Conservation (phyloP, 441 rosid species). For the Populus hybrid region DNA sequence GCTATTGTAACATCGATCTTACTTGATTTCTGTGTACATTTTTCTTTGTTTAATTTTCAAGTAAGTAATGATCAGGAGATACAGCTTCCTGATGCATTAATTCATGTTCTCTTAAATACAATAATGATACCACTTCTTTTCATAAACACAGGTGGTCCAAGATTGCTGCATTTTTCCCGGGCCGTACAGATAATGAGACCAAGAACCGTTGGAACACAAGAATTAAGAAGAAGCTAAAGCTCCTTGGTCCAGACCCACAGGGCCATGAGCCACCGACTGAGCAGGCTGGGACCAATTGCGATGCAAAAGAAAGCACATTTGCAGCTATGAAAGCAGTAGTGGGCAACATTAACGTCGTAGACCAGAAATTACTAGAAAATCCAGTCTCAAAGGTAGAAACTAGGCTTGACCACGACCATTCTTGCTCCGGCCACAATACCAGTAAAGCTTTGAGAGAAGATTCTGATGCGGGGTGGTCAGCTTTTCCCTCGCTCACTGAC, state of each 20-base stretch:
- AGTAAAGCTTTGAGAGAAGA: background rate
- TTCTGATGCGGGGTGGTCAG: background rate
- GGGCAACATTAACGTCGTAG: background rate
- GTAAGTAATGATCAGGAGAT: too few species aligned
- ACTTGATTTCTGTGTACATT: background rate
- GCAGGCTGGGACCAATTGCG: background rate
- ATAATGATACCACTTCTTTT: background rate
- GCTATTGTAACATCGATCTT: background rate
- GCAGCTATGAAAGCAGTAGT: background rate
- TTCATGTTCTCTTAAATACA: background rate
- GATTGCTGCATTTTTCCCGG: constrained; percentile 23
- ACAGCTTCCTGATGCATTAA: background rate
- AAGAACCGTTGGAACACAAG: constrained; percentile 26
- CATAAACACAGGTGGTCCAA: constrained; percentile 18
- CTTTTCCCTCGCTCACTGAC: background rate
- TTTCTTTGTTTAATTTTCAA: background rate
- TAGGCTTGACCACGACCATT: background rate
- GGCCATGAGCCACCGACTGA: background rate
- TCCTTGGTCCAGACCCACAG: constrained; percentile 2
- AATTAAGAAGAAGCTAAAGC: constrained; percentile 19
- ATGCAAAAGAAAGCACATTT: background rate
- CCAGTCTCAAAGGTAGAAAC: background rate
- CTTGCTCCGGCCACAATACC: background rate
- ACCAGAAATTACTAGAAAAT: background rate
- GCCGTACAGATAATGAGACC: constrained; percentile 23